phyloP scores from a whole-genome alignment of 768 basidiomycete genomes.

The Tricholoma terreum region DNA sequence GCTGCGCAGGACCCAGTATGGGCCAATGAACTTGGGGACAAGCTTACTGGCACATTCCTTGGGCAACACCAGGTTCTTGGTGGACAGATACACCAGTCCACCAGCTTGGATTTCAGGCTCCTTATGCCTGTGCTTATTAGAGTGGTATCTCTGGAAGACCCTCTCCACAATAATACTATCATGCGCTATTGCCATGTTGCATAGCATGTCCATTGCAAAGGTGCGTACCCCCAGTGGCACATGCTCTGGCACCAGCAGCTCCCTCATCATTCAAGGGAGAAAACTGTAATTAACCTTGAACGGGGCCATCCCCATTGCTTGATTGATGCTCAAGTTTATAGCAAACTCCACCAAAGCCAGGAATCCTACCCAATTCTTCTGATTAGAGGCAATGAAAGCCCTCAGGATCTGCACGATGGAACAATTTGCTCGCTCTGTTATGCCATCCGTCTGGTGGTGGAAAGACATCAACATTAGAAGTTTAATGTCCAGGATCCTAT shows the following conservation, averaged over 20 bases:
- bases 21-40: too few species aligned
- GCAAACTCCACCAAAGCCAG: slow-evolving; percentile 1
- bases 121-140: slow-evolving; percentile 20
- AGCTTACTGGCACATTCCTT: too few species aligned
- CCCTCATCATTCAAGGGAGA: not conserved
- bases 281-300: not conserved
- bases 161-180: slow-evolving; percentile 34
- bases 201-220: slow-evolving; percentile 21
- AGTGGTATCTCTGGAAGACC: slow-evolving; percentile 23
- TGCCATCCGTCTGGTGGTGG: not conserved
- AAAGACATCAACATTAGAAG: not conserved
- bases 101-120: slow-evolving; percentile 31
- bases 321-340: too few species aligned
- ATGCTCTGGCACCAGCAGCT: not conserved
- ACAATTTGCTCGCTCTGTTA: too few species aligned
- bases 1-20: slow-evolving; percentile 15
- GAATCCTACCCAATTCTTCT: slow-evolving; percentile 1
- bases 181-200: slow-evolving; percentile 28
- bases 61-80: too few species aligned
- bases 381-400: not conserved
- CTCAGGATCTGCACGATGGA: slow-evolving; percentile 30
- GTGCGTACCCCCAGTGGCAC: slow-evolving; percentile 17
- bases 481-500: not conserved
- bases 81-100: slow-evolving; percentile 22
- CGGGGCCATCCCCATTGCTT: not conserved